Percentiles rank a stretch among this genome's conserved stretches.
phyloP scores from a whole-genome alignment of 2,329 filamentous ascomycete genomes.

The Cercospora sp. region DNA sequence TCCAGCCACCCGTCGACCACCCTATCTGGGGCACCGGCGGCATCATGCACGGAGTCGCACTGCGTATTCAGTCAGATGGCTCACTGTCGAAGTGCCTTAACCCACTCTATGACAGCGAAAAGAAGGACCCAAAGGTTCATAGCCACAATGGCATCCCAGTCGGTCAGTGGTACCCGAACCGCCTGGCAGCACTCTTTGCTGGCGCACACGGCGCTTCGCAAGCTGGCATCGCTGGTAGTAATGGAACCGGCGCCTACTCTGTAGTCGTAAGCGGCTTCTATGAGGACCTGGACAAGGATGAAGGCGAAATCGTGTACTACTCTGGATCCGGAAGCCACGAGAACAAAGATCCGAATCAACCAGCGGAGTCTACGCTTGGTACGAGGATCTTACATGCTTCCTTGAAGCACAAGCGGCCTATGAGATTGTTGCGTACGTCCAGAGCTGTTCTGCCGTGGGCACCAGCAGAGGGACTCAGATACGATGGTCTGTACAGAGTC shows the following conservation, averaged over 20 bases:
- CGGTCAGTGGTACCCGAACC: slow-evolving; percentile 30
- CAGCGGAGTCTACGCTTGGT: slow-evolving; percentile 19
- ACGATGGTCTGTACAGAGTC: slow-evolving; percentile 34
- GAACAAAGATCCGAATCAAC: slow-evolving; percentile 27
- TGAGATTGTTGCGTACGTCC: slow-evolving; percentile 29
- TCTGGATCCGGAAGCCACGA: slow-evolving; percentile 31
- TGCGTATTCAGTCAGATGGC: slow-evolving; percentile 10
- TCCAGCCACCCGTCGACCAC: slow-evolving; percentile 23
- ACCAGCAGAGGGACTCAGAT: slow-evolving; percentile 27
- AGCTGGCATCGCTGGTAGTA: slow-evolving; percentile 28
- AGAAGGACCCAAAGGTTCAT: slow-evolving; percentile 24
- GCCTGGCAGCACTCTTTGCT: slow-evolving; percentile 28
- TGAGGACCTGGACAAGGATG: slow-evolving; percentile 30
- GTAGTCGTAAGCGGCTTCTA: slow-evolving; percentile 32
- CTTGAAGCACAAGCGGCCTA: slow-evolving; percentile 13
- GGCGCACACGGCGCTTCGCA: slow-evolving; percentile 32
- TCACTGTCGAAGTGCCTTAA: slow-evolving; percentile 16
- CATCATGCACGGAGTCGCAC: slow-evolving; percentile 33
- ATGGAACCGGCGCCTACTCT: slow-evolving; percentile 26
- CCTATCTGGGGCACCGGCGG: slow-evolving; percentile 30
- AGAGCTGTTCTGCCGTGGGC: slow-evolving; percentile 19
- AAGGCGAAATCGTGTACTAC: slow-evolving; percentile 30
- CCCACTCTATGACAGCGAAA: slow-evolving; percentile 9
- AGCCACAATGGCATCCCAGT: slow-evolving; percentile 31
- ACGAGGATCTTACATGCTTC: slow-evolving; percentile 28